Evolutionary conservation across 768 basidiomycete species (phyloP), one percentile per base, ranked within the genome.

Genomic region (Pisolithus albus): DNA sequence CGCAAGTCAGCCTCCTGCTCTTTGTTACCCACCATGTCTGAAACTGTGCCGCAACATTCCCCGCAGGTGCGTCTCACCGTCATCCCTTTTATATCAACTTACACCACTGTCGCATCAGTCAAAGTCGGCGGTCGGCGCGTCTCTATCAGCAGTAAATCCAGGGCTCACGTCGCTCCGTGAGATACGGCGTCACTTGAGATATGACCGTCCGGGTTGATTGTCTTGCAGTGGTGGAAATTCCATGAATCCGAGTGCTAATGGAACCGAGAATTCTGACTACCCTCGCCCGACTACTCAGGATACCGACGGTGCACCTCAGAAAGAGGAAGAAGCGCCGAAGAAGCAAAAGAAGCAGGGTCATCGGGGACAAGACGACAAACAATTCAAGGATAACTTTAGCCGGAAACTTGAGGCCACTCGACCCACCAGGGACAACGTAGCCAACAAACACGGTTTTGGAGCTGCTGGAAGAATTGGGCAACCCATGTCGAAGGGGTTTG

Each of bases 391-490:
- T 56, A 69, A 69, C 23, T 68, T 68, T 2, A 67, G 76, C 46
- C 65, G 64, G 58, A 83, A 82, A 61, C 57, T 66, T 3, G 78
- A 80, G 55, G 67, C 58, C 49, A 78, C 73, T 9, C 64, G 67
- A 53, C 81, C 82, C 4, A 79, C 78, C 28, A 72, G 74, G 53
- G 75, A 78, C 45, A 51, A 59, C 11, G 56, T 63, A 55, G 53
- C 55, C 18, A 58, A 60, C 3, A 63, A 64, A 19, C 73, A 72
- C 39, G 63, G 55, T 0, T 75, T 74, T 55, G 77, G 73, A 16
- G 75, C 61, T 10, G 74, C 61, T 1, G 78, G 75, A 26, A 70
- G 82, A 51, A 83, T 84, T 52, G 73, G 71, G 4, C 83, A 84
- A 60, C 83, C 83, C 40, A 75, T 71, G 45, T 79, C 78, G 26